Conservation (phyloP, 2,329 filamentous ascomycete genomes). For the Xylaria sp. region DNA sequence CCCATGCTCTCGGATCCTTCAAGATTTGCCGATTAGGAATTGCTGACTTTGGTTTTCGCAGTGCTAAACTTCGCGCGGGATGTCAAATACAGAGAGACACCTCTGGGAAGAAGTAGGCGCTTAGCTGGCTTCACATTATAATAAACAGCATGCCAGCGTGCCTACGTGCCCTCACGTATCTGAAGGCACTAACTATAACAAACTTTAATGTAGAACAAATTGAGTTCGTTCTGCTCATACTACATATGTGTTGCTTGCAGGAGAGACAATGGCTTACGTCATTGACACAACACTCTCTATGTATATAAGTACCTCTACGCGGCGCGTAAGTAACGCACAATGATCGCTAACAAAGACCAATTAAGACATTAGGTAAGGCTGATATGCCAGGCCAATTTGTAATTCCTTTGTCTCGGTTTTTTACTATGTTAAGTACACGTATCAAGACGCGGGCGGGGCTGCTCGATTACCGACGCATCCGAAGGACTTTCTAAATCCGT, state of each 20-base stretch:
- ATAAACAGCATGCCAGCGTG: neutral
- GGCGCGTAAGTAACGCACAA: too few relatives aligned
- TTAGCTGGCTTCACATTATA: neutral
- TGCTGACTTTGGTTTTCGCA: constrained; percentile 30
- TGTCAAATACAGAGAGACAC: neutral
- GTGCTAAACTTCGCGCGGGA: constrained; percentile 27
- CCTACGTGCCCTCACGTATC: neutral
- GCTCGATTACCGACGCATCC: constrained; percentile 34
- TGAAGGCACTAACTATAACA: neutral
- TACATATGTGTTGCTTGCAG: neutral
- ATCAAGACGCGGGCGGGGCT: neutral
- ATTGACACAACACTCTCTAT: neutral
- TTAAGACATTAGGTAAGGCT: constrained; percentile 14
- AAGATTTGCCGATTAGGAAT: neutral
- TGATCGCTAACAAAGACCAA: too few relatives aligned
- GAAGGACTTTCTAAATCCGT: constrained; percentile 30
- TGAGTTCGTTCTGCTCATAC: constrained; percentile 4
- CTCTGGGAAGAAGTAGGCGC: neutral
- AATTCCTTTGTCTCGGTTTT: constrained; percentile 21
- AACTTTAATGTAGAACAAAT: neutral
- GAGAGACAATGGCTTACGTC: constrained; percentile 8
- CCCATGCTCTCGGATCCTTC: neutral
- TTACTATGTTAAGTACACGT: neutral
- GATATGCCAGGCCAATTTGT: constrained; percentile 24
- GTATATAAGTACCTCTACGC: neutral